These are phyloP conservation scores for Acer campestre DNA, from an alignment of 345 rosid genomes.

Conservation along the genomic window DNA sequence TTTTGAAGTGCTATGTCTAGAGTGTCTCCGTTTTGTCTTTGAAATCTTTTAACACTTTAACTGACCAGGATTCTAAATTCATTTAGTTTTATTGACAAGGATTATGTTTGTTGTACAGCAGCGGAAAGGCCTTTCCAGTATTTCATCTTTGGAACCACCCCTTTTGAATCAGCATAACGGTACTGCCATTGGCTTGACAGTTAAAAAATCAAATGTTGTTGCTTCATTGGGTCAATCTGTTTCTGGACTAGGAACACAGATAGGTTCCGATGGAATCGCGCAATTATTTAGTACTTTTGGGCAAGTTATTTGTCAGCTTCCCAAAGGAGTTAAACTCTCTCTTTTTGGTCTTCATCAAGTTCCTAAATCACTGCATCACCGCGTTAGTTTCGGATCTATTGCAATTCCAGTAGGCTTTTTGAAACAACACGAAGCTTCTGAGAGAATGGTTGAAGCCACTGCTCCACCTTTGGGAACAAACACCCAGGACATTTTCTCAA, in stretches of 20 bases:
- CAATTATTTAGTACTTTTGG: slow-evolving; percentile 67
- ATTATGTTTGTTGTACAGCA: slow-evolving; percentile 30
- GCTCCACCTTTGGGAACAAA: slow-evolving; percentile 24
- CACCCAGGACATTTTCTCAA: slow-evolving; percentile 23
- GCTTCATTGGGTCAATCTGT: slow-evolving; percentile 73
- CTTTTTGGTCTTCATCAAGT: slow-evolving; percentile 59
- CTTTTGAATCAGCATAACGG: slow-evolving; percentile 61
- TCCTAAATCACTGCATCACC: slow-evolving; percentile 33
- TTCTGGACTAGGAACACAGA: slow-evolving; percentile 40
- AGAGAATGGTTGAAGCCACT: slow-evolving; percentile 29
- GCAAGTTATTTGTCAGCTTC: slow-evolving; percentile 63
- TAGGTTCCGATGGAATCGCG: slow-evolving; percentile 27
- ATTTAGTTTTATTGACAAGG: slow-evolving; percentile 17
- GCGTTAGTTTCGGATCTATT: slow-evolving; percentile 46
- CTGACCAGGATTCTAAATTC: background rate
- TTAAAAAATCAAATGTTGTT: slow-evolving; percentile 57
- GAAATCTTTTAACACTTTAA: slow-evolving; percentile 1
- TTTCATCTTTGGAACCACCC: slow-evolving; percentile 67
- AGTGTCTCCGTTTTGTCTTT: background rate
- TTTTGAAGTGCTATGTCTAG: background rate
- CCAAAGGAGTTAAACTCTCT: slow-evolving; percentile 57
- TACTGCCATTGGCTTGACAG: slow-evolving; percentile 57
- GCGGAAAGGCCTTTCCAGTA: slow-evolving; percentile 63
- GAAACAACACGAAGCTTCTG: slow-evolving; percentile 27
- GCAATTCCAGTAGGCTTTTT: slow-evolving; percentile 51